Evolutionary conservation across 164 flowering plant species (phyloP).

Genomic region (Dillenia suffruticosa): DNA sequence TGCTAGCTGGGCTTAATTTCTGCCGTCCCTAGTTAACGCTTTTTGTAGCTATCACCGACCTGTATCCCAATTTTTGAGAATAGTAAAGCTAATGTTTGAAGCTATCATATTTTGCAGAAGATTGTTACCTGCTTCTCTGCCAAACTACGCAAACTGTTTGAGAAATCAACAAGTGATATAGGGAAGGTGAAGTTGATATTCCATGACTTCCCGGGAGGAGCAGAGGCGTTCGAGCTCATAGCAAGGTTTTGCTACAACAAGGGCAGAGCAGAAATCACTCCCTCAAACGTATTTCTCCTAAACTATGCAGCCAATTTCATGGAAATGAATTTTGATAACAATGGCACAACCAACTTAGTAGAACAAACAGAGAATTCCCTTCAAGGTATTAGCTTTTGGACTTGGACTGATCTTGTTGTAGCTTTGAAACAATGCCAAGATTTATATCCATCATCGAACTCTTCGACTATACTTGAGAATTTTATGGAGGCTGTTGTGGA

Average conservation of each 20-base stretch:
- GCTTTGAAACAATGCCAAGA: constrained; percentile 49
- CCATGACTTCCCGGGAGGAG: constrained; percentile 62
- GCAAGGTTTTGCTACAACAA: constrained; percentile 56
- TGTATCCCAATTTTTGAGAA: no score
- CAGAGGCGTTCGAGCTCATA: constrained; percentile 59
- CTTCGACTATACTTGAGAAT: constrained; percentile 29
- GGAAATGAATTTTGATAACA: constrained; percentile 37
- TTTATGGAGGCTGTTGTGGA: constrained; percentile 31
- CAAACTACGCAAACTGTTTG: constrained; percentile 36
- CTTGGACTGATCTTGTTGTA: constrained; percentile 52
- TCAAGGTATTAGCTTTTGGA: constrained; percentile 40
- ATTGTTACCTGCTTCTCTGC: constrained; percentile 38
- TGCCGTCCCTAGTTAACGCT: no score
- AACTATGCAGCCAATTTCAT: constrained; percentile 39
- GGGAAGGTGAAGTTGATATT: constrained; percentile 39
- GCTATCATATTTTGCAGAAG: constrained; percentile 25
- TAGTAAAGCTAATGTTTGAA: no score
- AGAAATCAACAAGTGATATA: constrained; percentile 6
- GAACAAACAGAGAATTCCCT: constrained; percentile 39
- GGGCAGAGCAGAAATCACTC: constrained; percentile 33
- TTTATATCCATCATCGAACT: constrained; percentile 13
- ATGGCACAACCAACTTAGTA: constrained; percentile 21
- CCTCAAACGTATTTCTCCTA: constrained; percentile 37
- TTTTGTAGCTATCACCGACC: no score
- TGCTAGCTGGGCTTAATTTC: no score